Evolutionary conservation across 176 grass and related monocot species (phyloP), one percentile per base, ranked within the genome.

Genomic region (Oryza australiensis): DNA sequence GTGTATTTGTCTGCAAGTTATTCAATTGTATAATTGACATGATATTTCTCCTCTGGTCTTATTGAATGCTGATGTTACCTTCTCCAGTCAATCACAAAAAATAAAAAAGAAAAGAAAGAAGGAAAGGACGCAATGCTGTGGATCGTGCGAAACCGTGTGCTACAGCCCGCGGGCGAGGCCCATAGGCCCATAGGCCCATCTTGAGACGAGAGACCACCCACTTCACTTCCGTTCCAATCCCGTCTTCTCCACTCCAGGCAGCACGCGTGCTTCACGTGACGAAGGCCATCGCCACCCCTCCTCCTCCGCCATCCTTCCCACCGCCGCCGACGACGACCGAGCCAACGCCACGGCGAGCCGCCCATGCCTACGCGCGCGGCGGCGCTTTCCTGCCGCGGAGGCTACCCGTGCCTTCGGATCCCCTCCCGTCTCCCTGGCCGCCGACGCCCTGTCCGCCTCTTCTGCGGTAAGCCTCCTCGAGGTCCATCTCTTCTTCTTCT

Each of bases 101-200:
- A n/a, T n/a, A n/a, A n/a, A n/a, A n/a, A n/a, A n/a, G n/a, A n/a
- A n/a, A n/a, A n/a, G n/a, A 8, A 2, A 28, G 9, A 6, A 6
- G 38, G 5, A 24, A 37, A 23, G 4, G 20, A 20, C 23, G 18
- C 20, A 68, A 70, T 18, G 35, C 13, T 23, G 14, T 24, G 64
- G 28, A 22, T 22, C 18, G 51, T 22, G 37, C 4, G 22, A 74
- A 55, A 88, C 81, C 10, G 53, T 32, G 76, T 75, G 72, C 64
- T 0, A 20, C 37, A 33, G 69, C 46, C 48, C 23, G 79, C 49
- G 16, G 53, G 10, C 30, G 9, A 60, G 42, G 76, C 37, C 62
- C 29, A 84, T 49, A 37, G 64, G 30, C 51, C 76, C 70, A 62
- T 12, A 55, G 41, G 76, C 48, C 62, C 29, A 84, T 14, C 20